Percentiles rank a stretch among this genome's conserved stretches.
Conservation (phyloP, 805 yeast species). For the Candida vartiovaarae region DNA sequence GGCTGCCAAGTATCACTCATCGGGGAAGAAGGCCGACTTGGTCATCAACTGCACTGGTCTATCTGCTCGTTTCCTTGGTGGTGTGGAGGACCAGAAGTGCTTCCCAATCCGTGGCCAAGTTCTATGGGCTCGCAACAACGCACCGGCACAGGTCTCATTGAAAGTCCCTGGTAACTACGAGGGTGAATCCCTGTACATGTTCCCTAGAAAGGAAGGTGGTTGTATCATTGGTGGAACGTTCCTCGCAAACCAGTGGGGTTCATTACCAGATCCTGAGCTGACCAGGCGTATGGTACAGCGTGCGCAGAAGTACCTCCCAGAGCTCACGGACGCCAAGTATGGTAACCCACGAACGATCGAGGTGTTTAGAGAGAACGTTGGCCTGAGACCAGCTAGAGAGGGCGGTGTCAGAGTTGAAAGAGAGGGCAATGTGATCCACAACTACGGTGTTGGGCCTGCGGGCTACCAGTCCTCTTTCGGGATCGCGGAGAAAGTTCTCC, state of each 20-base stretch:
- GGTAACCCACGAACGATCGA: constrained; percentile 34
- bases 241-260: constrained; percentile 25
- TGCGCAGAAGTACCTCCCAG: constrained; percentile 22
- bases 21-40: constrained; percentile 36
- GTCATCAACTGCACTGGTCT: constrained; percentile 57
- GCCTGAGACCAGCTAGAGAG: constrained; percentile 58
- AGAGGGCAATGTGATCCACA: constrained; percentile 43
- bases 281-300: constrained; percentile 35
- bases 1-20: constrained; percentile 36
- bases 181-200: constrained; percentile 46
- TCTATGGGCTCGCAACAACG: constrained; percentile 28
- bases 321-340: constrained; percentile 24
- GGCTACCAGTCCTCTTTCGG: constrained; percentile 75
- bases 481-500: constrained; percentile 41
- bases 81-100: constrained; percentile 37
- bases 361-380: constrained; percentile 47
- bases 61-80: constrained; percentile 35
- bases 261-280: constrained; percentile 34
- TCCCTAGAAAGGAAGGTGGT: constrained; percentile 76
- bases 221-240: constrained; percentile 54
- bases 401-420: constrained; percentile 52
- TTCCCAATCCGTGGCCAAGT: constrained; percentile 59
- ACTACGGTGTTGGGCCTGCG: constrained; percentile 69
- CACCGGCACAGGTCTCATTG: constrained; percentile 24
- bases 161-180: constrained; percentile 26